Conservation (phyloP, 805 yeast genomes). For the Kodamaea kaohsiungensis region DNA sequence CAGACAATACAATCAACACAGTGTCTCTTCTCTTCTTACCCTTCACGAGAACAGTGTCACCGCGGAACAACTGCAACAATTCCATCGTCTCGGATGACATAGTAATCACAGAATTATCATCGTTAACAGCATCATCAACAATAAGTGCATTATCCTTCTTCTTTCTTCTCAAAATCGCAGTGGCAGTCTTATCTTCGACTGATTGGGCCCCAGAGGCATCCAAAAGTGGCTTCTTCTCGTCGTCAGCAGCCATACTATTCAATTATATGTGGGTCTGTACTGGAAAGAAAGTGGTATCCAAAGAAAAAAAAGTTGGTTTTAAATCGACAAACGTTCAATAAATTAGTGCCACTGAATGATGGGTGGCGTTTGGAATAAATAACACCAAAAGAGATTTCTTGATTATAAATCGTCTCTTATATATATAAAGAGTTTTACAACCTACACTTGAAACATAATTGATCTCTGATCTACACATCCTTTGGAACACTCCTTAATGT, state of each 20-base stretch:
- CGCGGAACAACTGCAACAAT: constrained; percentile 89
- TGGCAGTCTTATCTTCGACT: constrained; percentile 77
- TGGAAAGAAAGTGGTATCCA: constrained; percentile 4
- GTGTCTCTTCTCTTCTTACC: constrained; percentile 99
- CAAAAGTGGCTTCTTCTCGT: constrained; percentile 39
- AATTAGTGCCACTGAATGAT: not conserved
- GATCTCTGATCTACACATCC: not conserved
- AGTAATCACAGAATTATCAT: constrained; percentile 95
- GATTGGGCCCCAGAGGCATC: constrained; percentile 66
- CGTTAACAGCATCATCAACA: constrained; percentile 96
- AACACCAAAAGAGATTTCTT: not conserved
- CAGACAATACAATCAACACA: constrained; percentile 91
- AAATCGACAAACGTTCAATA: not conserved
- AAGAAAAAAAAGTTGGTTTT: not conserved
- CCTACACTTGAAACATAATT: no score
- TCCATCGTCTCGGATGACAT: constrained; percentile 97
- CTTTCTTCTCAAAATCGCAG: constrained; percentile 95
- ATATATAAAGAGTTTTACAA: no score
- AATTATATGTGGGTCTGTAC: not conserved
- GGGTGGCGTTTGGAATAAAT: not conserved
- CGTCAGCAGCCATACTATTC: constrained; percentile 20
- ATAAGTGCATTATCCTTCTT: constrained; percentile 94
- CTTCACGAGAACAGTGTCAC: constrained; percentile 95
- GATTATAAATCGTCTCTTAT: not conserved
- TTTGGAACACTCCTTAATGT: not conserved